These are phyloP conservation scores for Suillus cothurnatus DNA, from an alignment of 768 basidiomycete genomes.

Conservation along the genomic window DNA sequence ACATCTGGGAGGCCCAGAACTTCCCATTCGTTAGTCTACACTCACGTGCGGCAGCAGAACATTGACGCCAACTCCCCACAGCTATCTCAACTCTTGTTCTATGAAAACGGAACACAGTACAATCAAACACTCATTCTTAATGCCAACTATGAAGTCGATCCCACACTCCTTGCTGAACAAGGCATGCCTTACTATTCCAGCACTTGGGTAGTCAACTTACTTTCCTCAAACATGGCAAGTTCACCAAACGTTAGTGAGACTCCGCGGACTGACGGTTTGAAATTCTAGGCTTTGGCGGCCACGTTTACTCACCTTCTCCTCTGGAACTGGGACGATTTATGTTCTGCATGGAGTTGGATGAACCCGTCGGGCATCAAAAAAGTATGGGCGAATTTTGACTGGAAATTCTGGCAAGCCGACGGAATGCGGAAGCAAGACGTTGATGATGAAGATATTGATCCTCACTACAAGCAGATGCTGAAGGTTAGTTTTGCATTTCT, in stretches of 20 bases:
- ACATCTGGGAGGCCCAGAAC: slow-evolving; percentile 54
- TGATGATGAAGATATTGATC: slow-evolving; percentile 39
- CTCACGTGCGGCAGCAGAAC: slow-evolving; percentile 7
- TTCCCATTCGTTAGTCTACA: slow-evolving; percentile 50
- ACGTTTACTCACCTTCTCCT: slow-evolving; percentile 50
- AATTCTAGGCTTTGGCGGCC: slow-evolving; percentile 40
- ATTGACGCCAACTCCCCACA: slow-evolving; percentile 16
- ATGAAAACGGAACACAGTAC: slow-evolving; percentile 49
- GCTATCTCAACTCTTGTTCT: slow-evolving; percentile 43
- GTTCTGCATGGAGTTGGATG: slow-evolving; percentile 45
- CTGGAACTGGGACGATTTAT: slow-evolving; percentile 47
- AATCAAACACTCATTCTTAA: slow-evolving; percentile 49
- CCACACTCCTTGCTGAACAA: no score
- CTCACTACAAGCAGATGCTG: slow-evolving; percentile 54
- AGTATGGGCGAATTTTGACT: slow-evolving; percentile 39
- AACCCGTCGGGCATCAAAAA: slow-evolving; percentile 35
- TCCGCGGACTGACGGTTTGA: no score
- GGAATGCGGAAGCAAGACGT: no score
- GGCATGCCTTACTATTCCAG: no score
- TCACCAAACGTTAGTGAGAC: no score
- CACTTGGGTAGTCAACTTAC: no score
- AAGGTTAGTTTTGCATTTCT: slow-evolving; percentile 34
- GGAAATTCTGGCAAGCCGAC: no score
- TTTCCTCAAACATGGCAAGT: no score
- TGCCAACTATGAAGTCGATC: slow-evolving; percentile 43